Conservation (phyloP, 352 stramenopile genomes). For the Pythium phragmiticola region DNA sequence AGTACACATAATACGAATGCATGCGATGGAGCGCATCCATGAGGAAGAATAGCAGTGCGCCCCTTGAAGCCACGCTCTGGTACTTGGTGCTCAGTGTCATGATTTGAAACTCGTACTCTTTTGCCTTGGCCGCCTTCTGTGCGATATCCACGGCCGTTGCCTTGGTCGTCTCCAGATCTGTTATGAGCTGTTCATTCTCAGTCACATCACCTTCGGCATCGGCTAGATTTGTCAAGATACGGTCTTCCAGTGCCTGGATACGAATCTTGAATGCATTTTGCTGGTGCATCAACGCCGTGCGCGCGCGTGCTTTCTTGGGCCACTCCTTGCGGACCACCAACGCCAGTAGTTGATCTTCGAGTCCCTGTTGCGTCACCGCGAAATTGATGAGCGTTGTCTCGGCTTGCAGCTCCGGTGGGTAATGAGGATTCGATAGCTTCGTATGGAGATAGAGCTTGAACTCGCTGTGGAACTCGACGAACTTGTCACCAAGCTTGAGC, state of each 20-base stretch:
- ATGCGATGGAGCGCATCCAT: constrained; percentile 93
- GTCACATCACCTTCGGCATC: constrained; percentile 89
- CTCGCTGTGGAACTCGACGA: constrained; percentile 76
- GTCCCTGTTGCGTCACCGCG: constrained; percentile 83
- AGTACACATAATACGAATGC: constrained; percentile 96
- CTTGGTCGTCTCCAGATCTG: constrained; percentile 93
- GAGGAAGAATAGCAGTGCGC: constrained; percentile 94
- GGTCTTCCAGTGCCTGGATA: constrained; percentile 86
- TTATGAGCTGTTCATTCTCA: constrained; percentile 95
- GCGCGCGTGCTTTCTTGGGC: constrained; percentile 80
- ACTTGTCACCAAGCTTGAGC: constrained; percentile 85
- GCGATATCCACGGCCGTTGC: constrained; percentile 86
- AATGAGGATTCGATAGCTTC: constrained; percentile 93
- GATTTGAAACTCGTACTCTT: constrained; percentile 79
- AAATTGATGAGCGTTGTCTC: constrained; percentile 93
- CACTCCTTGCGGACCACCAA: constrained; percentile 90
- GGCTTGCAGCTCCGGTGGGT: constrained; percentile 88
- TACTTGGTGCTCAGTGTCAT: constrained; percentile 90
- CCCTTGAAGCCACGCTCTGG: constrained; percentile 87
- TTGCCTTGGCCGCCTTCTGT: constrained; percentile 71
- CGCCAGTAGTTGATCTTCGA: constrained; percentile 89
- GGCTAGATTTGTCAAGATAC: constrained; percentile 84
- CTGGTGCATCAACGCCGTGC: constrained; percentile 82
- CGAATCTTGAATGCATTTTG: constrained; percentile 91
- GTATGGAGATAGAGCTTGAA: constrained; percentile 92